Base-by-base conservation (phyloP, 2,329 filamentous ascomycete genomes). In the Epichloe coenophiala region DNA sequence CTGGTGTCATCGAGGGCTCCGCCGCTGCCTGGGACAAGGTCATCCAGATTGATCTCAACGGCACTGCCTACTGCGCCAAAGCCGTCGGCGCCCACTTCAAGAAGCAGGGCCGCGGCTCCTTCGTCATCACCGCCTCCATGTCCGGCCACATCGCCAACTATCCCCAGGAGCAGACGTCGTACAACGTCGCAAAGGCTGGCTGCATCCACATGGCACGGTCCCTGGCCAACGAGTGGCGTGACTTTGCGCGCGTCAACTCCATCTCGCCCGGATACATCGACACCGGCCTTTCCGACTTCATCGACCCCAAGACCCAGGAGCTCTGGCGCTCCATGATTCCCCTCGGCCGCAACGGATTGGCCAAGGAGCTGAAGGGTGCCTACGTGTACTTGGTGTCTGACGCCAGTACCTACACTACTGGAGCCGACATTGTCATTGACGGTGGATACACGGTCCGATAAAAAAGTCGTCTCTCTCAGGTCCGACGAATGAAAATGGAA, bases 381-480 rank as follows among this genome's bases (percentile, higher is more conserved):
- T 91, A 84, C 63, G 72, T 90, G 48, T 90, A 88, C 67, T 74
- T 91, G 39, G 79, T 84, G 36, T 84, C 78, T 46, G 85, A 90
- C 63, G 86, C 86, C 4, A 80, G 81, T 52, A 81, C 78, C 41
- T 90, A 88, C 67, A 87, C 82, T 5, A 89, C 86, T 12, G 86
- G 79, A 4, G 71, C 77, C 3, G 83, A 87, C 61, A 73, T 89
- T 42, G 68, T 86, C 52, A 78, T 88, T 53, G 85, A 89, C 63
- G 85, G 84, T 56, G 83, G 83, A 40, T 86, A 86, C 68, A 71
- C 68, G 56, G 60, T 65, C 58, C 70, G 71, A 53, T 76, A 66
- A 56, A 59, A 40, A 55, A 40, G 17, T 17, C 8, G 47, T n/a
- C 19, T 4, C 5, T n/a, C 19, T 4, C 5, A 13, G 13, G 15